Base-by-base conservation (phyloP, 2,329 filamentous ascomycete genomes). In the Sporothrix curviconia region DNA sequence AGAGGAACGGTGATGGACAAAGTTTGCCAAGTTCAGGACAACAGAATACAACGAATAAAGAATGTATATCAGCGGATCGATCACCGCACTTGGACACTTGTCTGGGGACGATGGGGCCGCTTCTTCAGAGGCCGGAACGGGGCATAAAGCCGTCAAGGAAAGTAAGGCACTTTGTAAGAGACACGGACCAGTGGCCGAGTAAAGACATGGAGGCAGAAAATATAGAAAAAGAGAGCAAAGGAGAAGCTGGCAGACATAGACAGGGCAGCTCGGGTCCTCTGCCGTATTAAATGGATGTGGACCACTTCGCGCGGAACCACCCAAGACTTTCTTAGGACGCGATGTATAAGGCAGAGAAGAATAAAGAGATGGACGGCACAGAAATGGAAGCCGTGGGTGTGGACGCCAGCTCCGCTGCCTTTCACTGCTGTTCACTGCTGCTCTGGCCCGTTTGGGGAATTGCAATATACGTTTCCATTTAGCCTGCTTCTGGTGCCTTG, bases 11-110 rank as follows among this genome's bases (percentile, higher is more conserved):
- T 34, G 44, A 49, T 49, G 44, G 8, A n/a, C 19, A 25, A 32
- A 50, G 17, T 11, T 14, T n/a, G 47, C 32, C 47, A 37, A 50
- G 19, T 50, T n/a, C 32, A 19, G 17, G 14, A 32, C 7, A 50
- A 25, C 24, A 15, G 22, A 25, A 4, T 2, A 32, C 36, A 24
- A 12, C 25, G 19, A 50, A 12, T 37, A 25, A 37, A 14, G 47
- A 50, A 50, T 50, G 47, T 50, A 50, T n/a, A 50, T 50, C 47
- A 50, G 47, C 37, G 47, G 47, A 37, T 50, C 47, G 15, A 12
- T 34, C 19, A 22, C 19, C 32, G 37, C 47, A 50, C 47, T 50
- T 24, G 47, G 32, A 50, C 47, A 34, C 32, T 50, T 50, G 47
- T 37, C 47, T 36, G 6, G 25, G n/a, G 47, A 36, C 17, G 6